Evolutionary conservation across 192 early-diverging fungal genomes (phyloP).

Genomic region (Glomus cerebriforme): DNA sequence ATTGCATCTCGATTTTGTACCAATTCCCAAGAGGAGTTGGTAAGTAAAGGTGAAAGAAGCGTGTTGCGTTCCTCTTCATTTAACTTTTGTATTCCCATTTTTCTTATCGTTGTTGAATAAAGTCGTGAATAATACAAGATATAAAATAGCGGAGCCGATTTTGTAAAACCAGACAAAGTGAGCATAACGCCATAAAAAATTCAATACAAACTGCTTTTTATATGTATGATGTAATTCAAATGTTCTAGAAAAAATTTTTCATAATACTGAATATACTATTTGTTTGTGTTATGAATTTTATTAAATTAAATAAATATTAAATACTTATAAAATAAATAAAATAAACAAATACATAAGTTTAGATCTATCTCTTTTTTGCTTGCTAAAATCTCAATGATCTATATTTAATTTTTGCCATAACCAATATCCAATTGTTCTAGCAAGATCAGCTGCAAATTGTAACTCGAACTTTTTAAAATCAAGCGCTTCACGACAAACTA

Average conservation of each 20-base stretch:
- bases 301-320: too few relatives aligned
- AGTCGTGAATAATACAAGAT: neutral
- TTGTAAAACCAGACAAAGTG: neutral
- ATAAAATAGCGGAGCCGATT: neutral
- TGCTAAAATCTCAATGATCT: too few relatives aligned
- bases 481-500: slow-evolving; percentile 11
- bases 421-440: slow-evolving; percentile 27
- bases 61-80: slow-evolving; percentile 42
- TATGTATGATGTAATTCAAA: too few relatives aligned
- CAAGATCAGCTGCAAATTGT: slow-evolving; percentile 22
- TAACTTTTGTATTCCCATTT: slow-evolving; percentile 34
- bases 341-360: too few relatives aligned
- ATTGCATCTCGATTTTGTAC: slow-evolving; percentile 69
- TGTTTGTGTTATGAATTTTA: too few relatives aligned
- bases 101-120: neutral
- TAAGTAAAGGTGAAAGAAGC: slow-evolving; percentile 40
- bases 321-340: too few relatives aligned
- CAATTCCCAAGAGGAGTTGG: slow-evolving; percentile 60
- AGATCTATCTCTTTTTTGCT: too few relatives aligned
- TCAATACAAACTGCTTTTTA: too few relatives aligned
- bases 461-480: slow-evolving; percentile 13
- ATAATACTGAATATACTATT: too few relatives aligned
- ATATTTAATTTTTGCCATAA: slow-evolving; percentile 17
- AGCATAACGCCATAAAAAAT: too few relatives aligned
- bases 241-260: too few relatives aligned